Evolutionary conservation across 1,139 yeast genomes (phyloP).

Genomic region (Scheffersomyces quercinus): DNA sequence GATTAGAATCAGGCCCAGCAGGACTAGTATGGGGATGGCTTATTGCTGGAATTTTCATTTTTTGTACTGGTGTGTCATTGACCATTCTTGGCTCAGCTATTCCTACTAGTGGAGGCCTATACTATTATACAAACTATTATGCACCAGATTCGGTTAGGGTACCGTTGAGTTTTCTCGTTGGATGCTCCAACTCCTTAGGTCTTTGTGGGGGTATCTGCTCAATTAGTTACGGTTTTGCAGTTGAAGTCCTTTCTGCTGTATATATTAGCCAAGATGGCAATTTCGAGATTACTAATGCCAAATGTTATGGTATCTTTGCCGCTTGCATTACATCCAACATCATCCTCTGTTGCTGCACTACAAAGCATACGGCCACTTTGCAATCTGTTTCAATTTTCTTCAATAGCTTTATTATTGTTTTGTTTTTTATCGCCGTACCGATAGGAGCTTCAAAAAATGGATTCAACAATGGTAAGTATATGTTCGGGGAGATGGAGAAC

Average conservation of each 20-base stretch:
- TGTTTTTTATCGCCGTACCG: conserved; percentile 71
- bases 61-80: conserved; percentile 60
- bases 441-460: conserved; percentile 40
- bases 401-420: conserved; percentile 53
- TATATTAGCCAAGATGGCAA: conserved; percentile 30
- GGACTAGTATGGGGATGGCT: conserved; percentile 77
- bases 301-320: conserved; percentile 38
- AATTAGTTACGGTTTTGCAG: conserved; percentile 40
- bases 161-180: conserved; percentile 37
- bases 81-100: conserved; percentile 67
- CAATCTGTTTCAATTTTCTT: conserved; percentile 61
- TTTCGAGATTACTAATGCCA: conserved; percentile 31
- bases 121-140: conserved; percentile 52
- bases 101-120: conserved; percentile 59
- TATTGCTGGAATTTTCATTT: conserved; percentile 55
- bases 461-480: conserved; percentile 37
- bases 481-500: conserved; percentile 56
- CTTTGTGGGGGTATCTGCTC: conserved; percentile 40
- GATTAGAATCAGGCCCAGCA: conserved; percentile 52
- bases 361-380: conserved; percentile 50
- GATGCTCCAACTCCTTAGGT: conserved; percentile 38
- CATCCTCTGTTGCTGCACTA: conserved; percentile 30
- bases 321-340: conserved; percentile 30
- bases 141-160: conserved; percentile 33
- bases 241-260: conserved; percentile 37